phyloP scores from a whole-genome alignment of 2,329 filamentous ascomycete species.

The Hypoxylon sp. region DNA sequence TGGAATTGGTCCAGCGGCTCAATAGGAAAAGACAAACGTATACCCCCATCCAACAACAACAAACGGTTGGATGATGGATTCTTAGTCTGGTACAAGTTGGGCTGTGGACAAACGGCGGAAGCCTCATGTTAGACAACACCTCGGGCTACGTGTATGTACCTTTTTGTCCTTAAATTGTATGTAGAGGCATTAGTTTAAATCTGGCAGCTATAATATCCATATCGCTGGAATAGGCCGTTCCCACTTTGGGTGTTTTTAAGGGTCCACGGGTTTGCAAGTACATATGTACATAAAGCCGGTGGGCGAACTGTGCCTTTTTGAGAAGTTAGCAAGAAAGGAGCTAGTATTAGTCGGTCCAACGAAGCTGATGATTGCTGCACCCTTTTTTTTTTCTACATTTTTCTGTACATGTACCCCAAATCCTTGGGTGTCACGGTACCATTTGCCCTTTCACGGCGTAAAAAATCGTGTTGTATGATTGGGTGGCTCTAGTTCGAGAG shows the following conservation, averaged over 20 bases:
- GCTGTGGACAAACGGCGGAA: conserved; percentile 25
- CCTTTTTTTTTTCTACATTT: conserved; percentile 5
- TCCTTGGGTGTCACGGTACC: conserved; percentile 43
- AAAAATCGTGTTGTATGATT: conserved; percentile 35
- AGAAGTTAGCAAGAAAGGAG: conserved; percentile 9
- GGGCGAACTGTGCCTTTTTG: conserved; percentile 24
- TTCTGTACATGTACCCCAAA: conserved; percentile 30
- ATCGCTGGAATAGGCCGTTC: conserved; percentile 11
- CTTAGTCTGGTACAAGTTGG: conserved; percentile 7
- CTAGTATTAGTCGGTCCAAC: conserved; percentile 2
- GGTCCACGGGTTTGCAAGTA: conserved; percentile 14
- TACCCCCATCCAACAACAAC: not conserved
- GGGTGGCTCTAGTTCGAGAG: conserved; percentile 29
- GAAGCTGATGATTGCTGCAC: conserved; percentile 24
- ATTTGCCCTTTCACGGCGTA: conserved; percentile 22
- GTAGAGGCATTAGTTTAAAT: conserved; percentile 16
- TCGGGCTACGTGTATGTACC: not conserved
- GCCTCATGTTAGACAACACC: not conserved
- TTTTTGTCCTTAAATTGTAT: not conserved
- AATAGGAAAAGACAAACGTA: conserved; percentile 22
- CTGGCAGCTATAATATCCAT: conserved; percentile 18
- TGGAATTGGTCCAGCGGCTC: conserved; percentile 19
- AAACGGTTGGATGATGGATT: conserved; percentile 8
- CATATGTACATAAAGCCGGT: not conserved
- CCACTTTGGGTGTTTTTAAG: conserved; percentile 7